phyloP scores from a whole-genome alignment of 2,329 filamentous ascomycete genomes.

The Cladorrhinum sp. region DNA sequence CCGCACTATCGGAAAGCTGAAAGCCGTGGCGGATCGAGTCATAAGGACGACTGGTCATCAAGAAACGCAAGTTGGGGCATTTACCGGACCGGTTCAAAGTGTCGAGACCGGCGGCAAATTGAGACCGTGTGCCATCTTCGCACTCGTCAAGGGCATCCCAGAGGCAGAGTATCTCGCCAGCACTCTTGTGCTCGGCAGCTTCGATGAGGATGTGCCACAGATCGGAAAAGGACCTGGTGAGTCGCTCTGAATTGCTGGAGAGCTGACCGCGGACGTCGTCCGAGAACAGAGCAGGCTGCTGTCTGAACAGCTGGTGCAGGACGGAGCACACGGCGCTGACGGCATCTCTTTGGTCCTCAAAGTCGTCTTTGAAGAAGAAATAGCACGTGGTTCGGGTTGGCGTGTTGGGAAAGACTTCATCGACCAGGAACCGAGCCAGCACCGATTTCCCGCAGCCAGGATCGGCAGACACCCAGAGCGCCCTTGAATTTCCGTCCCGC shows the following conservation, averaged over 20 bases:
- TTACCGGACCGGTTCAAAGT: constrained; percentile 14
- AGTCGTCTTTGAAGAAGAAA: constrained; percentile 37
- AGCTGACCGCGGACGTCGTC: constrained; percentile 4
- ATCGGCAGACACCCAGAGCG: constrained; percentile 35
- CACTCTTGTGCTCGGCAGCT: constrained; percentile 4
- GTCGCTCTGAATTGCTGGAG: constrained; percentile 7
- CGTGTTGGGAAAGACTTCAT: constrained; percentile 27
- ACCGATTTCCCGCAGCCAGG: constrained; percentile 38
- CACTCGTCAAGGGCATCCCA: constrained; percentile 37
- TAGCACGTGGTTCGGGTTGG: constrained; percentile 30
- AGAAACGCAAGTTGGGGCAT: constrained; percentile 30
- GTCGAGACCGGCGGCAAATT: constrained; percentile 20
- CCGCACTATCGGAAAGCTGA: constrained; percentile 4
- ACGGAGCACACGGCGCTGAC: constrained; percentile 27
- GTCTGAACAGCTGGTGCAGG: constrained; percentile 30
- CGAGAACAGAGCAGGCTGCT: constrained; percentile 7
- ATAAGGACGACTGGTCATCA: constrained; percentile 35
- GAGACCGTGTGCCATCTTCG: constrained; percentile 9
- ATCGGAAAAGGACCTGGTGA: constrained; percentile 15
- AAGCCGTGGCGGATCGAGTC: constrained; percentile 25
- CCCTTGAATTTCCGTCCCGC: constrained; percentile 16
- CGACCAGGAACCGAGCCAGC: constrained; percentile 30
- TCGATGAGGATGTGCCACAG: constrained; percentile 23
- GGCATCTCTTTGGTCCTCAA: constrained; percentile 22
- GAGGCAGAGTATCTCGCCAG: constrained; percentile 30